Conservation (phyloP, 108 stramenopile genomes). For the Pseudonitzschia pungens region DNA sequence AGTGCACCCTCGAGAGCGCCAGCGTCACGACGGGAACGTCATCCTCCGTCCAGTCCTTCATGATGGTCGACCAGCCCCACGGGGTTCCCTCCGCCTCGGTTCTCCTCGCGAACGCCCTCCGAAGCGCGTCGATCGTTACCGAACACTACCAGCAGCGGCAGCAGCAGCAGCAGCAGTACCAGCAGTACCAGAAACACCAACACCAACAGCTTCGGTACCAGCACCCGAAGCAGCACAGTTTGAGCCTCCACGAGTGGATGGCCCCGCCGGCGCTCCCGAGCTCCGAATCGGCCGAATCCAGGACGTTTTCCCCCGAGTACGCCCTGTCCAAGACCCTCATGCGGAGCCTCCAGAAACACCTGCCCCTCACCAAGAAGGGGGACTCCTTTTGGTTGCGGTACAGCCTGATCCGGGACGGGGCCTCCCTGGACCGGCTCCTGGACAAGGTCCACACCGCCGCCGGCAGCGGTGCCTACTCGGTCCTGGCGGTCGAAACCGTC, state of each 20-base stretch:
- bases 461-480: constrained; percentile 3
- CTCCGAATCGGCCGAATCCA: no score
- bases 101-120: not conserved
- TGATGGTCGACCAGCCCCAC: not conserved
- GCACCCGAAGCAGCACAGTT: no score
- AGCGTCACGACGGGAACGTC: not conserved
- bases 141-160: not conserved
- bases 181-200: no score
- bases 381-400: constrained; percentile 80
- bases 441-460: constrained; percentile 12
- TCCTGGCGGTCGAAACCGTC: constrained; percentile 72
- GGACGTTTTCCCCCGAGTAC: no score
- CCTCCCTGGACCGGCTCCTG: constrained; percentile 56
- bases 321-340: constrained; percentile 60
- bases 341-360: constrained; percentile 59
- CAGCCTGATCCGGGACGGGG: constrained; percentile 73
- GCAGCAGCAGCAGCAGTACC: not conserved
- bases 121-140: not conserved
- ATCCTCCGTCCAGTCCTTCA: not conserved
- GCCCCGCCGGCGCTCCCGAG: not conserved
- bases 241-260: not conserved
- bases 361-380: constrained; percentile 51
- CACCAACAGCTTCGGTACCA: not conserved
- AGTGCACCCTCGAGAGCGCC: not conserved
- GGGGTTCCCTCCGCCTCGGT: not conserved